Evolutionary conservation across 106 monocot species (phyloP).

Genomic region (Allium cepa): DNA sequence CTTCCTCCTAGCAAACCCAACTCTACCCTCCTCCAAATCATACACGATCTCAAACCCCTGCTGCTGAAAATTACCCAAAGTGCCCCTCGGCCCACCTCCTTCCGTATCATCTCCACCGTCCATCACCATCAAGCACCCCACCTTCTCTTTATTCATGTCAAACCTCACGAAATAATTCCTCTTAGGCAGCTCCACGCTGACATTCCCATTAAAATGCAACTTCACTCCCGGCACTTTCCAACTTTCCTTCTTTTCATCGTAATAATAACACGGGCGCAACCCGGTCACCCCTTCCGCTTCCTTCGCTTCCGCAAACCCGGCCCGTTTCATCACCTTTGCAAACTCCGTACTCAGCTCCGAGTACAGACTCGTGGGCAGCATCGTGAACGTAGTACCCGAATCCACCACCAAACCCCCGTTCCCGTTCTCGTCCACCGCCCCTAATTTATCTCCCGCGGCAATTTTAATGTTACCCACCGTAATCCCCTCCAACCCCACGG

Average conservation of each 20-base stretch:
- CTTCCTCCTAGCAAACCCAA: slow-evolving; percentile 74
- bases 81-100: slow-evolving; percentile 65
- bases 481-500: slow-evolving; percentile 54
- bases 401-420: slow-evolving; percentile 83
- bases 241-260: slow-evolving; percentile 1
- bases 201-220: slow-evolving; percentile 64
- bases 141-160: slow-evolving; percentile 27
- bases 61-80: slow-evolving; percentile 94
- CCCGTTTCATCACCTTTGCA: slow-evolving; percentile 24
- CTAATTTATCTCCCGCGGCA: slow-evolving; percentile 13
- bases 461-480: slow-evolving; percentile 46
- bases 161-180: slow-evolving; percentile 80
- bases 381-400: slow-evolving; percentile 87
- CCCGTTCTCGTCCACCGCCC: slow-evolving; percentile 30
- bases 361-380: slow-evolving; percentile 53
- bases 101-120: slow-evolving; percentile 20
- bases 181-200: slow-evolving; percentile 54
- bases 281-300: slow-evolving; percentile 46
- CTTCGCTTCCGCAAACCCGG: slow-evolving; percentile 27
- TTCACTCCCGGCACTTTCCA: slow-evolving; percentile 40
- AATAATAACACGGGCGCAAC: slow-evolving; percentile 54
- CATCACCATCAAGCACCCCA: slow-evolving; percentile 75
- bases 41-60: slow-evolving; percentile 96
- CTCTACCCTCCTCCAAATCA: slow-evolving; percentile 54
- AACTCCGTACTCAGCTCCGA: slow-evolving; percentile 31